Base-by-base conservation (phyloP, 345 rosid species). In the Dipteronia dyeriana region DNA sequence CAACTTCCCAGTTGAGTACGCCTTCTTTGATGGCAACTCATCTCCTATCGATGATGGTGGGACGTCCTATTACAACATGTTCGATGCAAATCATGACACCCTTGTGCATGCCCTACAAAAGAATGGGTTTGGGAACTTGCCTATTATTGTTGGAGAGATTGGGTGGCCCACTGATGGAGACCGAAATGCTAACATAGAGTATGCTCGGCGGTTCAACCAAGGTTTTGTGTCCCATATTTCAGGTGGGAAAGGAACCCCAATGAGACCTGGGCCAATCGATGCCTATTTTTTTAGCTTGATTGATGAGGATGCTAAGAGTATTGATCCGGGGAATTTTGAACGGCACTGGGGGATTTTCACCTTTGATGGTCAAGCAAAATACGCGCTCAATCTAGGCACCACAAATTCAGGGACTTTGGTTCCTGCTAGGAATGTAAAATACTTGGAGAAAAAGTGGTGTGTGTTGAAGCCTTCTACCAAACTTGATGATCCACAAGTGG, bases 101-200 rank as follows among this genome's bases (percentile, higher is more conserved):
- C 89, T 96, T 5, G 92, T 91, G 2, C 81, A 90, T 75, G 95
- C 99, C 22, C 82, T 96, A 16, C 92, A 91, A 78, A 96, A 87
- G 86, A 92, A 94, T 63, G 98, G 99, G 51, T 94, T 85, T 23
- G 87, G 89, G 19, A 83, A 90, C 83, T 43, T 92, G 91, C 93
- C 95, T 1, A 84, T 96, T 43, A 88, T 96, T 10, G 76, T 94
- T 11, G 99, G 99, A 29, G 99, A 96, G 80, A 81, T 94, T 8
- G 98, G 99, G 19, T 94, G 99, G 98, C 99, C 99, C 16, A 96
- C 98, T 29, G 99, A 96, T 63, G 97, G 98, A 0, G 91, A 96
- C 70, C 81, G 70, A 68, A 91, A 86, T 29, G 99, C 99, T 0
- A 92, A 94, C 71, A n/a, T 80, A 49, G 88, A 80, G 53, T 87